Evolutionary conservation across 192 early-diverging fungal genomes (phyloP).

Genomic region (Podila epicladia): DNA sequence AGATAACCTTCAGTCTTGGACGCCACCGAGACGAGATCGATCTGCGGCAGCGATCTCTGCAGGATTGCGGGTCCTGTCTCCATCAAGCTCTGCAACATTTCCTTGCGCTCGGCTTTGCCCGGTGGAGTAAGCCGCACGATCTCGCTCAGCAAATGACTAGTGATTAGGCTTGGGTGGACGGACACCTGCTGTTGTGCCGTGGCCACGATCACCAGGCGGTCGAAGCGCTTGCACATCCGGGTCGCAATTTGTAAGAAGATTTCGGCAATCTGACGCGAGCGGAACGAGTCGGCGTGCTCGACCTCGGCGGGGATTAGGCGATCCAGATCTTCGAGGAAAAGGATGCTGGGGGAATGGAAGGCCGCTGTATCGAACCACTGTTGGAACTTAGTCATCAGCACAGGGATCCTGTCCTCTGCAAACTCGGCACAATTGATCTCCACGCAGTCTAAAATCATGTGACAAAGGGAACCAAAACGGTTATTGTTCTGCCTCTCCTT

Average conservation of each 20-base stretch:
- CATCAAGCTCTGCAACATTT: conserved; percentile 81
- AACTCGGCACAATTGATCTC: conserved; percentile 66
- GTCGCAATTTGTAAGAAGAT: conserved; percentile 65
- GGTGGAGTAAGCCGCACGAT: conserved; percentile 71
- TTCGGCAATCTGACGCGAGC: conserved; percentile 72
- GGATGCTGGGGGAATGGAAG: conserved; percentile 75
- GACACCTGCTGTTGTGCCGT: conserved; percentile 74
- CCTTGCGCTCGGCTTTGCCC: conserved; percentile 67
- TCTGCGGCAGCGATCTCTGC: conserved; percentile 56
- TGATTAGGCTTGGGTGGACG: conserved; percentile 66
- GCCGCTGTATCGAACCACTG: conserved; percentile 71
- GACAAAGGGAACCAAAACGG: conserved; percentile 14
- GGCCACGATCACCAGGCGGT: conserved; percentile 66
- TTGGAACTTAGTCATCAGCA: conserved; percentile 67
- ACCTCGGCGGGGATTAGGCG: conserved; percentile 75
- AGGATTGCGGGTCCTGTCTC: conserved; percentile 57
- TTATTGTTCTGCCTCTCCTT: conserved; percentile 7
- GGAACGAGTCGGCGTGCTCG: conserved; percentile 74
- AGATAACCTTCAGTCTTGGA: conserved; percentile 89
- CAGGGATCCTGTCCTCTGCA: conserved; percentile 64
- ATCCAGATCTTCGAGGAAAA: conserved; percentile 84
- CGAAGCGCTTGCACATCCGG: conserved; percentile 56
- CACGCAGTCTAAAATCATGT: conserved; percentile 54
- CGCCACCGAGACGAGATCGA: conserved; percentile 80
- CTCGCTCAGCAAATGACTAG: conserved; percentile 72